phyloP scores from a whole-genome alignment of 345 rosid genomes.

The Rhizophora apiculata region DNA sequence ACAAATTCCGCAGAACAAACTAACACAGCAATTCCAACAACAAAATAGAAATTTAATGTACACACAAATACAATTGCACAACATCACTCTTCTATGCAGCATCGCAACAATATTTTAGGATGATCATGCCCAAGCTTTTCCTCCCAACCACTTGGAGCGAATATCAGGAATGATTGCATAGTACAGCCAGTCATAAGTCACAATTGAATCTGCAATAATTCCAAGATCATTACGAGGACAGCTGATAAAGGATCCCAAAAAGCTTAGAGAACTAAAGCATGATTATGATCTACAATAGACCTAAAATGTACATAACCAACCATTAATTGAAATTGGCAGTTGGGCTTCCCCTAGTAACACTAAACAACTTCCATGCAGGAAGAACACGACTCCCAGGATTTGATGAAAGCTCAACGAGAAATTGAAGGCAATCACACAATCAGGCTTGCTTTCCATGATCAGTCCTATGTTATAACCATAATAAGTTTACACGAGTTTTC shows the following conservation, averaged over 20 bases:
- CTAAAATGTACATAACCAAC: neutral
- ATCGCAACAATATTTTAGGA: conserved; percentile 2
- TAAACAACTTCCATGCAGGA: no score
- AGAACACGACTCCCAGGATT: no score
- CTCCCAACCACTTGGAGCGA: neutral
- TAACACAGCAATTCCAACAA: neutral
- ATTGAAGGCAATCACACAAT: no score
- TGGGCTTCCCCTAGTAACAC: no score
- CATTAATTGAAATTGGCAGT: no score
- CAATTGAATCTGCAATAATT: neutral
- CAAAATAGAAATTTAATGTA: neutral
- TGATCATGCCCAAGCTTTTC: conserved; percentile 1
- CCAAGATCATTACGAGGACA: conserved; percentile 2
- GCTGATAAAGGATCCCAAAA: conserved; percentile 2
- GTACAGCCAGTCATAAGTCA: neutral
- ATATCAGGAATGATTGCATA: neutral
- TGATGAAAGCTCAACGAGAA: no score
- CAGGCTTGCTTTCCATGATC: no score
- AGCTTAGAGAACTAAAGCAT: conserved; percentile 5
- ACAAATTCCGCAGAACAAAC: neutral
- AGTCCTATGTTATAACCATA: no score
- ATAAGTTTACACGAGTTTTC: no score
- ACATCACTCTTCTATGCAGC: neutral
- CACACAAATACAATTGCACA: neutral
- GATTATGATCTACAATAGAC: neutral